Percentiles rank a stretch among this genome's conserved stretches.
Evolutionary conservation across 345 rosid genomes (phyloP).

Genomic region (Acer yangbiense): DNA sequence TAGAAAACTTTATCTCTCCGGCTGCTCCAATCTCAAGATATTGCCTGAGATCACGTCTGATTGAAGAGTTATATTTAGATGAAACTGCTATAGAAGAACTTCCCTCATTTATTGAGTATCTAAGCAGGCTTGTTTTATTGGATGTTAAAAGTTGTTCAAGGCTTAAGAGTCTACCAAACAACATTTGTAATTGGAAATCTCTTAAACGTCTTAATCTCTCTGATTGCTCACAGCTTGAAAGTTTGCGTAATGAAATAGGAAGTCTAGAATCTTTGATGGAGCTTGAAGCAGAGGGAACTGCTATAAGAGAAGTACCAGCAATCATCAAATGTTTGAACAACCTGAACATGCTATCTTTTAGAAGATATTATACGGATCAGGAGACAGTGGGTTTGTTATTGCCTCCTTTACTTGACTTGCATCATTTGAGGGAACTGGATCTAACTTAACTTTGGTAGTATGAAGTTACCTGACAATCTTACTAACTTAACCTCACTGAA

Average conservation of each 20-base stretch:
- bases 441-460: background rate
- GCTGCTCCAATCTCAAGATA: background rate
- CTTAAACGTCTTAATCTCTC: slow-evolving; percentile 19
- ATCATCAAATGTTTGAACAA: background rate
- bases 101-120: slow-evolving; percentile 19
- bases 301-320: background rate
- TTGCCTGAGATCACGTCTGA: slow-evolving; percentile 27
- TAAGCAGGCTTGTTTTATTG: slow-evolving; percentile 22
- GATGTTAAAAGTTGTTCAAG: slow-evolving; percentile 19
- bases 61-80: slow-evolving; percentile 21
- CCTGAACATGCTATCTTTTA: background rate
- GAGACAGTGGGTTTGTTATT: background rate
- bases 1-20: no score
- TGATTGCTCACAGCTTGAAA: background rate
- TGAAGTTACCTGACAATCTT: background rate
- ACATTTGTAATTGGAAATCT: slow-evolving; percentile 23
- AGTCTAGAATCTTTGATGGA: no score
- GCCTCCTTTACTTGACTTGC: background rate
- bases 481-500: background rate
- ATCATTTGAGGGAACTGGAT: background rate
- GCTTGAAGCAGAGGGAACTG: no score
- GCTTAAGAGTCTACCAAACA: background rate
- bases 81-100: background rate
- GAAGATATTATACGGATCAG: no score
- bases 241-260: no score